Evolutionary conservation across 768 basidiomycete genomes (phyloP).

Genomic region (Mycena olivaceomarginata): DNA sequence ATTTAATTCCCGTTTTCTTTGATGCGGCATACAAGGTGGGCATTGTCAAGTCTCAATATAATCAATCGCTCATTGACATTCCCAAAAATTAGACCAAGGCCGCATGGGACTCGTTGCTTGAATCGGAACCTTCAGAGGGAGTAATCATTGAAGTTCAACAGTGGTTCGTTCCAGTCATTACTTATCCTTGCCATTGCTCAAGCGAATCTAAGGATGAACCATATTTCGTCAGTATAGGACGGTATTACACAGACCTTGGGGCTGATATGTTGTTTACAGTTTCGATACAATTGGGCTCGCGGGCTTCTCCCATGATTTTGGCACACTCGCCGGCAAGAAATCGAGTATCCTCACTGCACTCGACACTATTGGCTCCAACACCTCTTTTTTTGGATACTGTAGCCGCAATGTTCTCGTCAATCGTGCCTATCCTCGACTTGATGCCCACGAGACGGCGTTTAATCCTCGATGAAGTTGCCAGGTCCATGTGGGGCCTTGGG

Average conservation of each 20-base stretch:
- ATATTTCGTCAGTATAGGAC: conserved; percentile 18
- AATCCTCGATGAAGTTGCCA: neutral
- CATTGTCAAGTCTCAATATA: neutral
- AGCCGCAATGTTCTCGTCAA: neutral
- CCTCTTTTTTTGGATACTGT: neutral
- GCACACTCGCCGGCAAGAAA: conserved; percentile 15
- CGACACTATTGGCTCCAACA: conserved; percentile 15
- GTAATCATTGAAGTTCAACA: conserved; percentile 27
- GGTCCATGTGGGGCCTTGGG: conserved; percentile 12
- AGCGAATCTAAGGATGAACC: conserved; percentile 20
- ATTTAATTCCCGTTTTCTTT: conserved; percentile 26
- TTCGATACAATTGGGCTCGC: conserved; percentile 29
- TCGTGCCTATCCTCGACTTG: neutral
- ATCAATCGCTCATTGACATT: too few species aligned
- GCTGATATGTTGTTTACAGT: neutral
- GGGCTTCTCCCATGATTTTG: conserved; percentile 30
- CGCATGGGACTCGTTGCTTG: conserved; percentile 26
- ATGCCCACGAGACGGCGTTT: neutral
- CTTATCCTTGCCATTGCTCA: neutral
- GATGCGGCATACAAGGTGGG: conserved; percentile 24
- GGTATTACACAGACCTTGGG: too few species aligned
- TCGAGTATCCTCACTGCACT: conserved; percentile 1
- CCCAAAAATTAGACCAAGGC: conserved; percentile 16
- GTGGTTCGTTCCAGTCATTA: neutral
- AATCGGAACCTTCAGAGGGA: conserved; percentile 5